Conservation (phyloP, 495 filamentous ascomycete genomes). For the Aspergillus nidulans region DNA sequence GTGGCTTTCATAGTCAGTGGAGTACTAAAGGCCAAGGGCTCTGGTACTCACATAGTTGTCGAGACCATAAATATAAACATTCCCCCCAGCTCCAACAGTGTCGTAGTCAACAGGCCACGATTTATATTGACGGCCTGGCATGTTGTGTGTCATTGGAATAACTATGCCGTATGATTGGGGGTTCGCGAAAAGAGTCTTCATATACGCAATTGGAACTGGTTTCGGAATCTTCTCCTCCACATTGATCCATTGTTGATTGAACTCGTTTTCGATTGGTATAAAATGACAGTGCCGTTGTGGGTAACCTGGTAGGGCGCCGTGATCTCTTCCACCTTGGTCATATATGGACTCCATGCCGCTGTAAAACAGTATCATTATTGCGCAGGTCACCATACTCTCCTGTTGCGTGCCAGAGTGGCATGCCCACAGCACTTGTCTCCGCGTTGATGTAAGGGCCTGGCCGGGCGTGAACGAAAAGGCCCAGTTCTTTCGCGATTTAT, state of each 20-base stretch:
- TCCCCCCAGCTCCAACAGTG: conserved; percentile 50
- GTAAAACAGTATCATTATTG: conserved; percentile 40
- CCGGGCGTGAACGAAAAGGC: conserved; percentile 66
- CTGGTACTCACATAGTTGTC: conserved; percentile 38
- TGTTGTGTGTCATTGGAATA: conserved; percentile 50
- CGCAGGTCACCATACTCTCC: conserved; percentile 44
- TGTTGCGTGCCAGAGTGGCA: conserved; percentile 56
- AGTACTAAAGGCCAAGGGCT: no score
- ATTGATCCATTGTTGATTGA: neutral
- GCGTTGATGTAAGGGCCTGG: conserved; percentile 66
- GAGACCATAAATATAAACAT: conserved; percentile 44
- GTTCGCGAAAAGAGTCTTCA: neutral
- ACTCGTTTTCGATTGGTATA: conserved; percentile 54
- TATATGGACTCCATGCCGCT: conserved; percentile 23
- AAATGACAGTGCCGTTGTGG: conserved; percentile 48
- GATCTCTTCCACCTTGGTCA: conserved; percentile 21
- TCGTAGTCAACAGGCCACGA: conserved; percentile 55
- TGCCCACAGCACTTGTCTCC: conserved; percentile 53
- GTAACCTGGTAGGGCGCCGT: conserved; percentile 41
- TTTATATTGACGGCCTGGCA: conserved; percentile 45
- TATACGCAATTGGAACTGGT: neutral
- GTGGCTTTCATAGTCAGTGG: conserved; percentile 22
- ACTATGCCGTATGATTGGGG: conserved; percentile 32
- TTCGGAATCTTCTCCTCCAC: neutral
- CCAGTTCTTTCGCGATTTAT: conserved; percentile 57